Base-by-base conservation (phyloP, 805 yeast species). In the Suhomyces sp. region DNA sequence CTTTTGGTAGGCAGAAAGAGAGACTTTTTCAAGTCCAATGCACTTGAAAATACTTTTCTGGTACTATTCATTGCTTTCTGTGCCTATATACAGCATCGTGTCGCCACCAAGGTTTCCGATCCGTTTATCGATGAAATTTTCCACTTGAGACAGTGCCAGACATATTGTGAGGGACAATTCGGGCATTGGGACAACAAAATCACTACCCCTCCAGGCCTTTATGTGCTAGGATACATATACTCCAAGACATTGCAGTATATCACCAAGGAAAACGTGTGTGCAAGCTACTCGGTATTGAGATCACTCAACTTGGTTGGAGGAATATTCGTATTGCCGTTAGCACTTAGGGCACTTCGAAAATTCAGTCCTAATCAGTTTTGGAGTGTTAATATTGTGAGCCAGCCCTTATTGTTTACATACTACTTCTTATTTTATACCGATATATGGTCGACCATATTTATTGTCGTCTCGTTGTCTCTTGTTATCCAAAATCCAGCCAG, bases 161-260 rank as follows among this genome's bases (percentile, higher is more conserved):
- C 73, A 47, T 91, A 87, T 63, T 80, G 90, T 54, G 59, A 66
- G 1, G 87, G 86, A 10, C 73, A 83, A 49, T 90, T 84, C 71
- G 50, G 57, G n/a, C 61, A 72, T 1, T 91, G 97, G 97, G 90
- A 94, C 67, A 78, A 84, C 10, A 92, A 93, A 64, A 90, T 94
- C 65, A 93, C 99, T 1, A 94, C 99, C 0, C 99, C 99, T 1
- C 98, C 98, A 0, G 99, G 98, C 0, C 72, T 93, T 15, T 93
- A 94, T 65, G 52, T 68, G 5, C 57, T 82, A 8, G 83, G 82
- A 5, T 68, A 69, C 31, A 56, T 58, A 2, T 80, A 76, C 55
- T 46, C 72, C 7, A 69, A 69, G 35, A 48, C 77, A 2, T 56
- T 84, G 54, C 66, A 68, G 3, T 55, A 80, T 19, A 58, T 72